These are phyloP conservation scores for Tuctoria greenei DNA, from an alignment of 176 grass and related monocot species.

Conservation along the genomic window DNA sequence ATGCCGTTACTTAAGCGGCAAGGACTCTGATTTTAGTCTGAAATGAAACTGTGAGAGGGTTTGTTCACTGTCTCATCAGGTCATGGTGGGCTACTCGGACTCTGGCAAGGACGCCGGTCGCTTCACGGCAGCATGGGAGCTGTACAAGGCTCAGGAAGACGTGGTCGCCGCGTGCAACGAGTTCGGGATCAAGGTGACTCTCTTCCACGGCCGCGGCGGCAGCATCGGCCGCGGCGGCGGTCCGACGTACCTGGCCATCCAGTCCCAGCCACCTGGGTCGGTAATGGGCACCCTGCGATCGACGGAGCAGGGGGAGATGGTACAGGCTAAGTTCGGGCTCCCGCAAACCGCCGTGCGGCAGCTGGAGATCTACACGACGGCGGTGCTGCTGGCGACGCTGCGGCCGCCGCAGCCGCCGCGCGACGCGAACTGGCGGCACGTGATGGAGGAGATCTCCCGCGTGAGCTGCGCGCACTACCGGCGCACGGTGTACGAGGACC, in stretches of 20 bases:
- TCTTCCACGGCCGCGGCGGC: conserved; percentile 92
- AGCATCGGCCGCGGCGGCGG: conserved; percentile 93
- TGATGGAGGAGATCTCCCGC: conserved; percentile 90
- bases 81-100: conserved; percentile 97
- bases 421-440: conserved; percentile 49
- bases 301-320: conserved; percentile 98
- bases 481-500: conserved; percentile 76
- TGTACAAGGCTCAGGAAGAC: conserved; percentile 92
- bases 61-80: conserved; percentile 46
- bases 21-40: not conserved
- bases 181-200: conserved; percentile 89
- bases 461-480: conserved; percentile 77
- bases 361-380: conserved; percentile 92
- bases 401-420: conserved; percentile 70
- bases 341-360: conserved; percentile 78
- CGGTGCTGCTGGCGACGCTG: conserved; percentile 76
- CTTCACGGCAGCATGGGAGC: conserved; percentile 90
- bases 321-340: conserved; percentile 90
- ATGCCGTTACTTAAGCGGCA: not conserved
- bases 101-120: conserved; percentile 94
- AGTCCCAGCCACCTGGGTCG: conserved; percentile 87
- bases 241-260: conserved; percentile 90
- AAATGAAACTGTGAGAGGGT: not conserved
- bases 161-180: conserved; percentile 76
- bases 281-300: conserved; percentile 86